Evolutionary conservation across 176 grass and related monocot species (phyloP).

Genomic region (Tuctoria greenei): DNA sequence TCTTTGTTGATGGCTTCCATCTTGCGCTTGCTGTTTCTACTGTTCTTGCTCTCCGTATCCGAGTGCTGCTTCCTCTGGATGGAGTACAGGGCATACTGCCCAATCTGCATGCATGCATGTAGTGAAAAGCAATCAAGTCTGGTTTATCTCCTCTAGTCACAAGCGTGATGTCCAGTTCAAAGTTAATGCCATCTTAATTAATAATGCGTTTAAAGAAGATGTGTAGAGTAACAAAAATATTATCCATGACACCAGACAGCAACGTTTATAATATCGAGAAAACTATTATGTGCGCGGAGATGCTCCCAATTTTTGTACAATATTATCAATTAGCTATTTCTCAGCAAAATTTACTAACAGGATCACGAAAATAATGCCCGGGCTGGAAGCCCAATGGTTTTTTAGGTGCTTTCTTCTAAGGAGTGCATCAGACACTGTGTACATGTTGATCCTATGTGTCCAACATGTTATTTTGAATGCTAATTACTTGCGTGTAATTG

Average conservation of each 20-base stretch:
- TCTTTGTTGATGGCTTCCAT: neutral
- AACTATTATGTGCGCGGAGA: no score
- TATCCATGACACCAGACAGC: no score
- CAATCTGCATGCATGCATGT: conserved; percentile 14
- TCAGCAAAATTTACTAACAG: neutral
- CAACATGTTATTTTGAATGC: no score
- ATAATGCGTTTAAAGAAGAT: neutral
- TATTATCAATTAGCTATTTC: neutral
- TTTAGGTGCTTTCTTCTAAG: neutral
- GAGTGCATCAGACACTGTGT: neutral
- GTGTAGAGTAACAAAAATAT: neutral
- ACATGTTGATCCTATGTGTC: no score
- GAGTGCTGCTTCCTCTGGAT: conserved; percentile 34
- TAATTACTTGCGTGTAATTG: neutral
- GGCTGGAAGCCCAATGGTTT: no score
- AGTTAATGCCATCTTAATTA: neutral
- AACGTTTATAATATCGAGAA: no score
- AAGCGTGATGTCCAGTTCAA: neutral
- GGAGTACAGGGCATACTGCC: conserved; percentile 18
- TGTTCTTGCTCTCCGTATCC: neutral
- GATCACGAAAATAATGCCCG: neutral
- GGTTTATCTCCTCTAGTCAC: no score
- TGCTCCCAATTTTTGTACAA: no score
- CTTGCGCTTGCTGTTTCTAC: neutral
- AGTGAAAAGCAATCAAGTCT: neutral